These are phyloP conservation scores for Pichia heedii DNA, from an alignment of 805 yeast species.

Conservation along the genomic window DNA sequence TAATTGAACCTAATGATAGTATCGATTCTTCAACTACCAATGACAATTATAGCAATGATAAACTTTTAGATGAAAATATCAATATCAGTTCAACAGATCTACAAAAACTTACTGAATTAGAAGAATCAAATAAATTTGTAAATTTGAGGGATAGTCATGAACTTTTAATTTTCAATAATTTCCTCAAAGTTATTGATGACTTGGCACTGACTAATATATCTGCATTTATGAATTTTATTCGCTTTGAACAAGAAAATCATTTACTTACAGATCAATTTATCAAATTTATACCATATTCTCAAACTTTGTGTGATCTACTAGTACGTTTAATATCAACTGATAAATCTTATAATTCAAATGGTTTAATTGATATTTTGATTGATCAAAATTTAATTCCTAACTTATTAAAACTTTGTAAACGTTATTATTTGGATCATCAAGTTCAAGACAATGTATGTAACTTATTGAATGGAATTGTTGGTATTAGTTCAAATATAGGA, in stretches of 20 bases:
- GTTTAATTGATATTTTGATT: conserved; percentile 66
- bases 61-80: conserved; percentile 24
- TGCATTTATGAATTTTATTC: conserved; percentile 62
- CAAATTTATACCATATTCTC: conserved; percentile 68
- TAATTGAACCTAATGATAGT: conserved; percentile 1
- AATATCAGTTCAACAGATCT: conserved; percentile 11
- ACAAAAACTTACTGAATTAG: conserved; percentile 11
- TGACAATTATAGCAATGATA: conserved; percentile 14
- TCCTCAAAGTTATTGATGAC: conserved; percentile 81
- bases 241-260: conserved; percentile 29
- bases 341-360: conserved; percentile 80
- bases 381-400: conserved; percentile 60
- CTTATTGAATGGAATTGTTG: conserved; percentile 82
- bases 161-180: conserved; percentile 28
- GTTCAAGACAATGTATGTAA: conserved; percentile 44
- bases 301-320: conserved; percentile 82
- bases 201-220: conserved; percentile 74
- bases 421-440: conserved; percentile 24
- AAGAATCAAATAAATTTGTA: conserved; percentile 13
- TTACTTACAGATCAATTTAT: conserved; percentile 67
- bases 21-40: conserved; percentile 13
- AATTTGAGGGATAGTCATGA: conserved; percentile 25
- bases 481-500: conserved; percentile 31
- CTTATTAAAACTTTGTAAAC: conserved; percentile 57
- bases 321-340: conserved; percentile 85